Conservation (phyloP, 257 asterid species). For the Solanum acaule region DNA sequence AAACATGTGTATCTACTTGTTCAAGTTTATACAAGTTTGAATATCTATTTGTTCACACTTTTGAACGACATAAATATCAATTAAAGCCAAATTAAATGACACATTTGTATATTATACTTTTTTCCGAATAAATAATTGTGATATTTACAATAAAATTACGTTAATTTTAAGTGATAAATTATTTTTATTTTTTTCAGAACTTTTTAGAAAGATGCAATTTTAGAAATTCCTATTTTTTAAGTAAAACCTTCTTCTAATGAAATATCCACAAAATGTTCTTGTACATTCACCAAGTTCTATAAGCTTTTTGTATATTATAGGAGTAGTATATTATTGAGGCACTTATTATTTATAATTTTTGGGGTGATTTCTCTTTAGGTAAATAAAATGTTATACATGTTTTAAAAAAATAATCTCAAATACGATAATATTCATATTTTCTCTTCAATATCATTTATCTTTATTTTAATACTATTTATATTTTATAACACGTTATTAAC, state of each 20-base stretch:
- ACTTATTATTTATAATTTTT: no score
- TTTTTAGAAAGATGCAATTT: background rate
- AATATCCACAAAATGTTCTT: background rate
- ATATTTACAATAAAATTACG: background rate
- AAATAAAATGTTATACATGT: background rate
- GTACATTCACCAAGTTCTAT: background rate
- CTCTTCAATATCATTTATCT: no score
- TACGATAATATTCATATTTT: no score
- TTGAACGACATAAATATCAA: fast-evolving
- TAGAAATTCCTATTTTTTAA: background rate
- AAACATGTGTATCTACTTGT: no score
- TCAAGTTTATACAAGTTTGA: no score
- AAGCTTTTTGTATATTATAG: no score
- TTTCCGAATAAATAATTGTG: background rate
- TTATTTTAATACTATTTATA: no score
- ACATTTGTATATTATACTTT: no score
- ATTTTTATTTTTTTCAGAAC: background rate
- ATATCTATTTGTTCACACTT: fast-evolving
- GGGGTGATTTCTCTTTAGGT: background rate
- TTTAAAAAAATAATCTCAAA: no score
- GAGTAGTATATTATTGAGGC: no score
- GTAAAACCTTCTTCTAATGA: background rate
- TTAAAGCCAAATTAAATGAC: fast-evolving
- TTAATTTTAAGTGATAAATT: background rate
- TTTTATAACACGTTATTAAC: no score